These are phyloP conservation scores for Colletotrichum zoysiae DNA, from an alignment of 2,329 filamentous ascomycete genomes.

Conservation along the genomic window DNA sequence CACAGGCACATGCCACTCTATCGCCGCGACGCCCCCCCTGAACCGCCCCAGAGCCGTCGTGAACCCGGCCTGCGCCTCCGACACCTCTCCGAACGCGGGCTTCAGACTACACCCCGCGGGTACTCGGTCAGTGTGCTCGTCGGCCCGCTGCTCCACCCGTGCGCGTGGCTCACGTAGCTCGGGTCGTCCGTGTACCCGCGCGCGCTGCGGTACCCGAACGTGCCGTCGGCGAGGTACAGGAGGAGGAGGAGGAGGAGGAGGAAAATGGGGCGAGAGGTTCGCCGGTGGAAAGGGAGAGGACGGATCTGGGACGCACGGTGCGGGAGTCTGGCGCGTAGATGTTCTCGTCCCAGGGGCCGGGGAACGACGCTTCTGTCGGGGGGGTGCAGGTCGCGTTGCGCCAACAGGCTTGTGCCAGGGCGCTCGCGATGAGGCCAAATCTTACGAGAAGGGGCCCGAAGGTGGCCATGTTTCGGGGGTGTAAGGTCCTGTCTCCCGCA, in stretches of 20 bases:
- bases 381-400: conserved; percentile 65
- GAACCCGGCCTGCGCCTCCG: conserved; percentile 38
- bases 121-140: conserved; percentile 59
- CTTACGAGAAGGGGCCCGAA: conserved; percentile 46
- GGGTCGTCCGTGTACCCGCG: conserved; percentile 64
- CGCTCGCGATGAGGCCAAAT: conserved; percentile 3
- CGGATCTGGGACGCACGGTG: conserved; percentile 59
- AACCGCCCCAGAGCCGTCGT: conserved; percentile 38
- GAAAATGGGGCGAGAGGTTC: conserved; percentile 49
- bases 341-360: conserved; percentile 68
- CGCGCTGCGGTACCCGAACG: conserved; percentile 67
- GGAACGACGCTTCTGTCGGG: conserved; percentile 63
- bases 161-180: conserved; percentile 61
- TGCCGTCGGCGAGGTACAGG: conserved; percentile 64
- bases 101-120: conserved; percentile 37
- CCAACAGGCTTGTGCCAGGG: conserved; percentile 61
- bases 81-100: conserved; percentile 35
- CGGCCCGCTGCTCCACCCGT: conserved; percentile 64
- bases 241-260: conserved; percentile 41
- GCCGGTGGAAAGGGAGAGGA: conserved; percentile 53
- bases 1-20: conserved; percentile 39
- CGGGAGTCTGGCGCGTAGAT: conserved; percentile 68
- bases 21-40: conserved; percentile 19
- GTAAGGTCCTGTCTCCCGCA: background rate
- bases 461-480: conserved; percentile 11